Evolutionary conservation across 192 early-diverging fungal species (phyloP).

Genomic region (Coemansia sp.): DNA sequence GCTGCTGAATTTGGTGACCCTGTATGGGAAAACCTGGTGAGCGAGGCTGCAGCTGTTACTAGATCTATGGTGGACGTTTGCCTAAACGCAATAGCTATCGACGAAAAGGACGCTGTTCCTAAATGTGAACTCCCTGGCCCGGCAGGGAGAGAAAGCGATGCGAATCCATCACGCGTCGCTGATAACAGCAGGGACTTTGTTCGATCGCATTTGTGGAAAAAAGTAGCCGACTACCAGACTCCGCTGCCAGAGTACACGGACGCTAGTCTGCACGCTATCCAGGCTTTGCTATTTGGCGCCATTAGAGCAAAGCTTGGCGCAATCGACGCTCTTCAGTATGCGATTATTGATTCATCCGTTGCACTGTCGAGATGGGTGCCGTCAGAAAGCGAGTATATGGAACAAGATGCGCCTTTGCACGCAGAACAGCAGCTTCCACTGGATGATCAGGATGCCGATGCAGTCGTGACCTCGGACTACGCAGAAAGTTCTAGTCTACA

Average conservation of each 20-base stretch:
- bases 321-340: conserved; percentile 36
- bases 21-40: conserved; percentile 27
- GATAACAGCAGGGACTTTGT: conserved; percentile 26
- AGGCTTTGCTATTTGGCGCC: conserved; percentile 7
- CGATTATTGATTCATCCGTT: conserved; percentile 37
- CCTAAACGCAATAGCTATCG: conserved; percentile 18
- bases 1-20: conserved; percentile 17
- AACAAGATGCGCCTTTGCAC: not conserved
- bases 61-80: conserved; percentile 26
- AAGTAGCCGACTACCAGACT: conserved; percentile 14
- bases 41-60: conserved; percentile 8
- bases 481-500: not conserved
- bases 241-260: conserved; percentile 17
- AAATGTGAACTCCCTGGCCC: conserved; percentile 14
- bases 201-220: conserved; percentile 29
- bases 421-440: not conserved
- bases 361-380: conserved; percentile 35
- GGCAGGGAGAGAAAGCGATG: not conserved
- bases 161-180: too few species aligned
- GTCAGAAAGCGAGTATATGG: not conserved
- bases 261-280: conserved; percentile 13
- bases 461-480: not conserved
- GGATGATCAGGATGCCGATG: not conserved
- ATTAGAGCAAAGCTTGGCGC: conserved; percentile 33
- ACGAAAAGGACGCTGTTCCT: conserved; percentile 22